Evolutionary conservation across 2,329 filamentous ascomycete species (phyloP), one percentile per base, ranked within the genome.

Genomic region (Triangularia setosa): DNA sequence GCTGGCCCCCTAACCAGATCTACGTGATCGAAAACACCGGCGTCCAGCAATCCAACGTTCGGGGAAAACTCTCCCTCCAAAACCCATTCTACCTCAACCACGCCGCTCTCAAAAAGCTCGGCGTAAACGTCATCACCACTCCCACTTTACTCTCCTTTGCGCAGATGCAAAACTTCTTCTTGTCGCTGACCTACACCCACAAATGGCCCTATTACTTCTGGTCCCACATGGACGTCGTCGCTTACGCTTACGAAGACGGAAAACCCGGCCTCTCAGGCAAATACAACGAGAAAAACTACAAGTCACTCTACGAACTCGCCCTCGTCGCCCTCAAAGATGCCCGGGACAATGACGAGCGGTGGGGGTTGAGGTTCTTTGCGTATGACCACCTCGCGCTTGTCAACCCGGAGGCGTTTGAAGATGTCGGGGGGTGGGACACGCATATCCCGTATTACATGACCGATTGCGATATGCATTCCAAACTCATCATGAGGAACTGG

Each of bases 1-100:
- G 84, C 58, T 87, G 84, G 84, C 85, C 84, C 1, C 73, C 82
- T 0, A 76, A 76, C 21, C 79, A 86, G 67, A 86, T 87, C 65
- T 83, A 83, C 66, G 80, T 87, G 1, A 74, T 87, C 27, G 85
- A 87, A 69, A 87, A 87, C 73, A 87, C 81, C 4, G 84, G 84
- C 5, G 80, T 81, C 14, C 82, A 85, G 71, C 75, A 82, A 61
- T 79, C 82, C 58, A 87, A 87, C 70, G 71, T 75, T n/a, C 73
- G 76, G 8, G 79, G 78, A 2, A 74, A 76, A 33, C 76, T 87
- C 3, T 78, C 78, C 0, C 75, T 83, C 0, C 80, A 86, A 66
- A 85, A 87, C 65, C 84, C 83, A 0, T 85, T 83, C 73, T 86
- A 79, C 71, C 75, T 87, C 23, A 81, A 86, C 72, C 81, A 87